Evolutionary conservation across 1,139 yeast species (phyloP).

Genomic region (Kodamaea suecica): DNA sequence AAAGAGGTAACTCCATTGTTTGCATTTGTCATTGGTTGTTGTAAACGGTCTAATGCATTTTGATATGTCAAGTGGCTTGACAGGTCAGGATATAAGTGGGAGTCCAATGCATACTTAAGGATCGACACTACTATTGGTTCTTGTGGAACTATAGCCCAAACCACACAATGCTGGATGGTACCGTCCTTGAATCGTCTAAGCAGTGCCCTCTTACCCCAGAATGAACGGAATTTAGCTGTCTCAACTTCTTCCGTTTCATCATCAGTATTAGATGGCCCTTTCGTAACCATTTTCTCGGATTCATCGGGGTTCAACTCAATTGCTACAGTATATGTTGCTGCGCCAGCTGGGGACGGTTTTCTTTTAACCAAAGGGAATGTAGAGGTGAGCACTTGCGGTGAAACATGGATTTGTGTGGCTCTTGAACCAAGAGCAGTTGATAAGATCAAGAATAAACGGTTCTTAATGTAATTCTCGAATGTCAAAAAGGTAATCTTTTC

Average conservation of each 20-base stretch:
- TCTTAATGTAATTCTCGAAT: conserved; percentile 61
- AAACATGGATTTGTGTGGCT: conserved; percentile 44
- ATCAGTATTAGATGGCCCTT: conserved; percentile 69
- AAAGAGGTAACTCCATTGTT: conserved; percentile 52
- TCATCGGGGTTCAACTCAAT: conserved; percentile 68
- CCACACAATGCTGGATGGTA: conserved; percentile 80
- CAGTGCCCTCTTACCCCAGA: conserved; percentile 89
- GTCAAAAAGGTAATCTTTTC: conserved; percentile 75
- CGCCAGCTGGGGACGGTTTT: conserved; percentile 39
- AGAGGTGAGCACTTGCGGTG: conserved; percentile 23
- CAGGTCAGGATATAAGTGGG: conserved; percentile 55
- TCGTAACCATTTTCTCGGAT: conserved; percentile 76
- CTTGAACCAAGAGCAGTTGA: conserved; percentile 68
- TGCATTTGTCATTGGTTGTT: conserved; percentile 37
- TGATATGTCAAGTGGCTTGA: conserved; percentile 33
- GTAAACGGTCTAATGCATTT: conserved; percentile 8
- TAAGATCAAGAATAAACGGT: conserved; percentile 58
- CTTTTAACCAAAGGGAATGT: conserved; percentile 55
- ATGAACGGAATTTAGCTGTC: conserved; percentile 63
- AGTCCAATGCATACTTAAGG: conserved; percentile 56
- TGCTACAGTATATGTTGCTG: conserved; percentile 52
- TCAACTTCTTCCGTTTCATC: conserved; percentile 42
- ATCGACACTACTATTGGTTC: conserved; percentile 70
- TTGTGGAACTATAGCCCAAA: conserved; percentile 63
- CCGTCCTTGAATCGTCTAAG: conserved; percentile 92